These are phyloP conservation scores for Ormosia semicastrata DNA, from an alignment of 306 rosid genomes.

Conservation along the genomic window DNA sequence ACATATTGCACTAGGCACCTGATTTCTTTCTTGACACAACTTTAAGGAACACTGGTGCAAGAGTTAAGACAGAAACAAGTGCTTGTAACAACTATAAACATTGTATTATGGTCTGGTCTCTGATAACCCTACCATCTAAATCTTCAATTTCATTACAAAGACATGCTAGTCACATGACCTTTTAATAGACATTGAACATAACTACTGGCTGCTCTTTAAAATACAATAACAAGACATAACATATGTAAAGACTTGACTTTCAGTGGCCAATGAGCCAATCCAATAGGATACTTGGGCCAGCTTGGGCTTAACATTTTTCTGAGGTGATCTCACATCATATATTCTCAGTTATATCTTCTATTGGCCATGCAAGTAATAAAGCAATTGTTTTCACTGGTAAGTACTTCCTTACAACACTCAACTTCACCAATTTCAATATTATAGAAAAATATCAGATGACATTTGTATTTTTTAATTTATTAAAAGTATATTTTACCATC, in stretches of 20 bases:
- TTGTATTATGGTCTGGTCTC: neutral
- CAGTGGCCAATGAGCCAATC: too few relatives aligned
- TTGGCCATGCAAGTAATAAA: neutral
- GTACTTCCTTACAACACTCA: neutral
- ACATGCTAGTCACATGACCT: too few relatives aligned
- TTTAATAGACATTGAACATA: too few relatives aligned
- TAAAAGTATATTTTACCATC: neutral
- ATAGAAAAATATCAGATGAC: neutral
- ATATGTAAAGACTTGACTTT: neutral
- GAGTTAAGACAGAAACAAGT: too few relatives aligned
- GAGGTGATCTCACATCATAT: neutral
- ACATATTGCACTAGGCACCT: too few relatives aligned
- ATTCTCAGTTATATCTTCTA: neutral
- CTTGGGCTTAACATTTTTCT: neutral
- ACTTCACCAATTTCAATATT: neutral
- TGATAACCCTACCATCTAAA: neutral
- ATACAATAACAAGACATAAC: neutral
- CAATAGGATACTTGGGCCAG: too few relatives aligned
- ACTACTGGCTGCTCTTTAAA: neutral
- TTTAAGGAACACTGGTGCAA: too few relatives aligned
- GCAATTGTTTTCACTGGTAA: neutral
- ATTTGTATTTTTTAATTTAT: neutral
- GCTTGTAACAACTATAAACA: too few relatives aligned
- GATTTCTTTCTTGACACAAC: too few relatives aligned
- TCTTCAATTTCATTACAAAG: neutral